Conservation (phyloP, 768 basidiomycete genomes). For the Tulasnella sp. region DNA sequence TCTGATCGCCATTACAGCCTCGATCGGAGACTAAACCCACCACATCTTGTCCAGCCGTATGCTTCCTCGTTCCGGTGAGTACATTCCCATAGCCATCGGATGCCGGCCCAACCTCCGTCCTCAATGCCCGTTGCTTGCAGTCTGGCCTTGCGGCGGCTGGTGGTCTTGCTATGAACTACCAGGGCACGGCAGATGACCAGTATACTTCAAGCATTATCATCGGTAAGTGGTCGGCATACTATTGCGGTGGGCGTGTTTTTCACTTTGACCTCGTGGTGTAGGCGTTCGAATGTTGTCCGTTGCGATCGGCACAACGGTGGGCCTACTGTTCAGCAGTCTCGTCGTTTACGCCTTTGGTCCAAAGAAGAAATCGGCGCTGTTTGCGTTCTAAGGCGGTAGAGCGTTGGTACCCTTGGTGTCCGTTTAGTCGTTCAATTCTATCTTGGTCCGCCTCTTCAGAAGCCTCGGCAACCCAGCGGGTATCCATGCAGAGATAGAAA, state of each 20-base stretch:
- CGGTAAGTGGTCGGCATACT: conserved; percentile 76
- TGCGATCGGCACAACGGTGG: conserved; percentile 83
- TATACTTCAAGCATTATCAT: conserved; percentile 67
- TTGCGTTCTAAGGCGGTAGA: conserved; percentile 1
- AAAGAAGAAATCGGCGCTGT: conserved; percentile 13
- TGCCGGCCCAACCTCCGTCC: conserved; percentile 25
- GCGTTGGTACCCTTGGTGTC: neutral
- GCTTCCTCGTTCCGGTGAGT: conserved; percentile 78
- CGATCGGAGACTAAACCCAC: neutral
- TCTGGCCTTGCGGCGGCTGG: conserved; percentile 73
- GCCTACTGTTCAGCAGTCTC: conserved; percentile 45
- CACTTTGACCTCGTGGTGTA: neutral
- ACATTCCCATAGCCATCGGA: conserved; percentile 36
- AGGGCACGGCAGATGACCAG: conserved; percentile 26
- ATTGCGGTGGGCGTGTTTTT: neutral
- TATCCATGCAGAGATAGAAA: neutral
- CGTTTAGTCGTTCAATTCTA: neutral
- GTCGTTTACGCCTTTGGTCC: conserved; percentile 18
- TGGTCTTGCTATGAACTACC: conserved; percentile 49
- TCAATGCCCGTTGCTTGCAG: neutral
- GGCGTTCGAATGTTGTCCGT: conserved; percentile 34
- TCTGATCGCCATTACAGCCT: neutral
- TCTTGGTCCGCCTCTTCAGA: neutral
- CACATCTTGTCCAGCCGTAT: conserved; percentile 42
- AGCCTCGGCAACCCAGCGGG: neutral